Percentiles rank a stretch among this genome's conserved stretches.
phyloP scores from a whole-genome alignment of 306 rosid genomes.

The Ziziphus jujuba region DNA sequence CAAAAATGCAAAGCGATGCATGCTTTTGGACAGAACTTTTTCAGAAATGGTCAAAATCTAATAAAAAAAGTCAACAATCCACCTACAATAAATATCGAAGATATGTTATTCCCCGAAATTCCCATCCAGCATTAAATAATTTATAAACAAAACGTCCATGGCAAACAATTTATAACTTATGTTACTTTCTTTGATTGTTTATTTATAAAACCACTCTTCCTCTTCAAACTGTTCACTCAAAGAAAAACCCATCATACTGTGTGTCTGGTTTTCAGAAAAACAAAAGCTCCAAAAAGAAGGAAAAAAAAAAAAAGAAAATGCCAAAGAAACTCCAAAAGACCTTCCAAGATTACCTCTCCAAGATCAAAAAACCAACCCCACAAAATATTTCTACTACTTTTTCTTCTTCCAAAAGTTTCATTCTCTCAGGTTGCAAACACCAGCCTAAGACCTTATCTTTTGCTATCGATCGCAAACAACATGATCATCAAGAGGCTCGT shows the following conservation, averaged over 20 bases:
- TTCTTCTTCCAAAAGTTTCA: conserved; percentile 55
- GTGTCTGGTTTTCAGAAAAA: too few relatives aligned
- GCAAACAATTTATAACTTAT: conserved; percentile 7
- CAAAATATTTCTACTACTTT: conserved; percentile 3
- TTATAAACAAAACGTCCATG: background rate
- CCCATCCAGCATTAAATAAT: background rate
- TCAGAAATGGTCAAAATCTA: conserved; percentile 14
- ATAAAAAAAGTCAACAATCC: conserved; percentile 1
- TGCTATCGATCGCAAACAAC: conserved; percentile 29
- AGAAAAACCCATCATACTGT: background rate
- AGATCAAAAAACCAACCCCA: conserved; percentile 48
- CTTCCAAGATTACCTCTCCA: conserved; percentile 43
- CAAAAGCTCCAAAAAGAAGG: too few relatives aligned
- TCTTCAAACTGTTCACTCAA: conserved; percentile 6
- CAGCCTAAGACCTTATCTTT: conserved; percentile 64
- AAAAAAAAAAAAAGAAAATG: conserved; percentile 41
- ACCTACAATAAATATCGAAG: background rate
- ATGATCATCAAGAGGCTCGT: background rate
- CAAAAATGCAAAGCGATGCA: background rate
- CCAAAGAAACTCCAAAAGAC: conserved; percentile 54
- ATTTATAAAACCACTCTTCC: conserved; percentile 27
- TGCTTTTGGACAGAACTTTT: background rate
- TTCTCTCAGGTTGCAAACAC: conserved; percentile 51
- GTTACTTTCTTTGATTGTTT: conserved; percentile 10
- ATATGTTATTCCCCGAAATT: background rate